Percentiles rank a stretch among this genome's conserved stretches.
phyloP scores from a whole-genome alignment of 1,284 basidiomycete species.

The Sanghuangporus weigelae region DNA sequence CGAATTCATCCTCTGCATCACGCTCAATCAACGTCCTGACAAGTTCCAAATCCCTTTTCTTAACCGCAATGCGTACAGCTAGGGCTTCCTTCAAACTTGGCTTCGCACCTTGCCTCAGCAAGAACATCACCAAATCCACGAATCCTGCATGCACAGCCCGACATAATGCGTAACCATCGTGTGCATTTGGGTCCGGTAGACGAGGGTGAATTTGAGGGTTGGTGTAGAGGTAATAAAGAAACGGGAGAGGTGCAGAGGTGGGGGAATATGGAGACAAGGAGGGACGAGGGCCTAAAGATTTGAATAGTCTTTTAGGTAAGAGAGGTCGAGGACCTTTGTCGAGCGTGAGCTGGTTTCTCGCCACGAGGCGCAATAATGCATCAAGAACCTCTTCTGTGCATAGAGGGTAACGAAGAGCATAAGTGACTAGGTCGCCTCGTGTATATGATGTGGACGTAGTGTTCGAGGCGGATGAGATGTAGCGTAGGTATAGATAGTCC shows the following conservation, averaged over 20 bases:
- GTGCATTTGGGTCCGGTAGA: conserved; percentile 48
- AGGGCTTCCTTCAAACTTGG: conserved; percentile 56
- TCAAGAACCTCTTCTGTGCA: conserved; percentile 55
- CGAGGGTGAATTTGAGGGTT: conserved; percentile 25
- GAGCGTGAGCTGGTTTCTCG: too few species aligned
- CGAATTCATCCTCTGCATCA: conserved; percentile 22
- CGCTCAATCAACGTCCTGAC: conserved; percentile 74
- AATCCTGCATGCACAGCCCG: conserved; percentile 67
- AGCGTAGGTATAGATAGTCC: conserved; percentile 49
- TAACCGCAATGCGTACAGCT: conserved; percentile 72
- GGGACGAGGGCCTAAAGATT: conserved; percentile 34
- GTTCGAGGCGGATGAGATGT: conserved; percentile 18
- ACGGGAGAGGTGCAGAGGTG: conserved; percentile 51
- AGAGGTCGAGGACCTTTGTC: conserved; percentile 28
- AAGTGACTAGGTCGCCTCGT: conserved; percentile 36
- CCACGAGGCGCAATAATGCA: conserved; percentile 34
- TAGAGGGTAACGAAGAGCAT: conserved; percentile 57
- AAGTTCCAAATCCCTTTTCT: conserved; percentile 57
- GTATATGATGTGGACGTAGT: conserved; percentile 3
- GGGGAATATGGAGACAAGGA: conserved; percentile 31
- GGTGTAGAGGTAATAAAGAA: conserved; percentile 50
- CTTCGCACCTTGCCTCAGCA: conserved; percentile 69
- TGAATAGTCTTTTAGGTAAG: conserved; percentile 62
- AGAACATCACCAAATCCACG: conserved; percentile 57
- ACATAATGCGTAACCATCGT: conserved; percentile 74